Conservation (phyloP, 116 monocot species). For the Phalaenopsis hybrid region DNA sequence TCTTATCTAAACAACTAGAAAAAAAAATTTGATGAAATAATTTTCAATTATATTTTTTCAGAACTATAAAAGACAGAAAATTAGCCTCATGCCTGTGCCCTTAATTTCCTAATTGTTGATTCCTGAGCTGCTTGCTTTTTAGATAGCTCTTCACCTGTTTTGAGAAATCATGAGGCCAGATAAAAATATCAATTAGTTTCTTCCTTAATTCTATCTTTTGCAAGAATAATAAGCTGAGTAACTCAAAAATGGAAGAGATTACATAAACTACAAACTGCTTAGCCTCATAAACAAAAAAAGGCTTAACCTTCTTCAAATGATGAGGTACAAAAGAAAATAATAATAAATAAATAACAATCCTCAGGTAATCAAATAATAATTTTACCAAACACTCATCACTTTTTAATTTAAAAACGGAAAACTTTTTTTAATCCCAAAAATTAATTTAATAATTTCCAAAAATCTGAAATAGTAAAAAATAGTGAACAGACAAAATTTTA, state of each 20-base stretch:
- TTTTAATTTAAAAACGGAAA: neutral
- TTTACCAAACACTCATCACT: neutral
- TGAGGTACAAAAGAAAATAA: neutral
- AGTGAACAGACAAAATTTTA: neutral
- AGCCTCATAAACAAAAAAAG: neutral
- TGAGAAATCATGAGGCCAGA: constrained; percentile 6
- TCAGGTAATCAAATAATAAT: neutral
- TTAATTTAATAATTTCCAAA: neutral
- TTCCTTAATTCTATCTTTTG: neutral
- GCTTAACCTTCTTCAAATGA: neutral
- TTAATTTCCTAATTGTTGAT: constrained; percentile 83
- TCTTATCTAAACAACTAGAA: constrained; percentile 56
- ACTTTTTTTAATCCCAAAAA: neutral
- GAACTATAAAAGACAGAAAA: neutral
- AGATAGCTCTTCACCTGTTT: constrained; percentile 88
- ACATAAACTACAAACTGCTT: neutral
- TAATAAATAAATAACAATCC: neutral
- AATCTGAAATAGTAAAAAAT: neutral
- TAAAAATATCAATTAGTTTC: neutral
- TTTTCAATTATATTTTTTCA: neutral
- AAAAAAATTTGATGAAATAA: constrained; percentile 7
- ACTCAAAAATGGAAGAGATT: neutral
- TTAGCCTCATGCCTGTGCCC: constrained; percentile 73
- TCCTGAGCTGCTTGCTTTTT: constrained; percentile 99
- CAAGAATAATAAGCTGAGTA: neutral